A percentile compares a stretch with the other conserved stretches of the same genome.
Evolutionary conservation across 2,329 filamentous ascomycete species (phyloP).

Genomic region (Hypoxylon sp.): DNA sequence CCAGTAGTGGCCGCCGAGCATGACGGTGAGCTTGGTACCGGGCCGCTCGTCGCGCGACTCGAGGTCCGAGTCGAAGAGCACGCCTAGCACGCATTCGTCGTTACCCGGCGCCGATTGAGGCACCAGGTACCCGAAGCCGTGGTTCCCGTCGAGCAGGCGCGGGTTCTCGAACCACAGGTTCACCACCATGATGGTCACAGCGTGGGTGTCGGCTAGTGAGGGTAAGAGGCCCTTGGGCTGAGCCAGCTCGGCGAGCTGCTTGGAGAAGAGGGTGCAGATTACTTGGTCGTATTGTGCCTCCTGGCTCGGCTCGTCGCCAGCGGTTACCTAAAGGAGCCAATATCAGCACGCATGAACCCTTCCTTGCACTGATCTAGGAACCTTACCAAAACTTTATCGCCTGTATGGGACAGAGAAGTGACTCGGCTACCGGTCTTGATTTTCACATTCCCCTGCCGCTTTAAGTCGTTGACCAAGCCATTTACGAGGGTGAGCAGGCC

Average conservation of each 20-base stretch:
- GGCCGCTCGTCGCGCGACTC: constrained; percentile 51
- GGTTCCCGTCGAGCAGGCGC: constrained; percentile 70
- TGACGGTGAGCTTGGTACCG: constrained; percentile 92
- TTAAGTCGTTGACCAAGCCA: constrained; percentile 67
- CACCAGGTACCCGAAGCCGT: constrained; percentile 93
- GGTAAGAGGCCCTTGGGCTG: constrained; percentile 58
- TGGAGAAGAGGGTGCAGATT: constrained; percentile 74
- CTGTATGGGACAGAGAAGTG: constrained; percentile 59
- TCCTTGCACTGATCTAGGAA: constrained; percentile 4
- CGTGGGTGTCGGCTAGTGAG: constrained; percentile 68
- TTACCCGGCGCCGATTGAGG: constrained; percentile 83
- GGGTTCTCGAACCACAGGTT: constrained; percentile 86
- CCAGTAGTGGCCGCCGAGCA: constrained; percentile 96
- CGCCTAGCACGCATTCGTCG: constrained; percentile 86
- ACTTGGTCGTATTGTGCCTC: constrained; percentile 66
- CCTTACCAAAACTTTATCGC: constrained; percentile 61
- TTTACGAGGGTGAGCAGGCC: constrained; percentile 76
- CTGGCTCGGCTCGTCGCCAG: constrained; percentile 43
- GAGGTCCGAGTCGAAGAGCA: constrained; percentile 88
- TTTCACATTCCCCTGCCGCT: constrained; percentile 69
- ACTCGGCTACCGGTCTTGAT: constrained; percentile 68
- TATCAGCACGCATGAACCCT: constrained; percentile 7
- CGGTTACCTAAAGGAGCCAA: constrained; percentile 52
- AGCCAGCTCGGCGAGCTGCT: constrained; percentile 60
- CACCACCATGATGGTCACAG: constrained; percentile 90